These are phyloP conservation scores for Parascedosporium putredinis DNA, from an alignment of 2,329 filamentous ascomycete species.

Conservation along the genomic window DNA sequence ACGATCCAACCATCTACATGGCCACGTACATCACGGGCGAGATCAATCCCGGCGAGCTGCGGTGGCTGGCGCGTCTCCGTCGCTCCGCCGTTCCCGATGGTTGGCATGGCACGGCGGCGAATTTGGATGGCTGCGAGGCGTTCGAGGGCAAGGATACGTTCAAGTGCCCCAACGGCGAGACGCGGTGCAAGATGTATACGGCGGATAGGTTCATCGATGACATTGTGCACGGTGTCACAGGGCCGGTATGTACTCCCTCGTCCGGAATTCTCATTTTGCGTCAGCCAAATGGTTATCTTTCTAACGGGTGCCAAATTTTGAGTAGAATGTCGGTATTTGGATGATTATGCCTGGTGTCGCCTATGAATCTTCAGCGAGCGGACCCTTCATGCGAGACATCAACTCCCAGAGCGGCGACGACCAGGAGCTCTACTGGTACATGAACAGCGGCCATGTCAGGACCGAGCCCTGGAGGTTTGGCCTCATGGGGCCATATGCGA, in stretches of 20 bases:
- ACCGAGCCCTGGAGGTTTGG: conserved; percentile 53
- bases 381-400: conserved; percentile 57
- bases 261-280: too few species aligned
- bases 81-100: conserved; percentile 37
- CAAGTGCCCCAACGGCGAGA: conserved; percentile 45
- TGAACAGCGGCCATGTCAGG: conserved; percentile 55
- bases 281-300: too few species aligned
- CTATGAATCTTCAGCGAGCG: conserved; percentile 50
- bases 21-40: conserved; percentile 51
- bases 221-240: conserved; percentile 49
- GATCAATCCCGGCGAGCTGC: conserved; percentile 47
- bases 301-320: not conserved
- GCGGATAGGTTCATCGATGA: conserved; percentile 62
- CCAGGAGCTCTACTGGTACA: conserved; percentile 55
- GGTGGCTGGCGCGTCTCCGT: conserved; percentile 53
- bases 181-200: conserved; percentile 60
- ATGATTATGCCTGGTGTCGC: not conserved
- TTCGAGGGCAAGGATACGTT: conserved; percentile 52
- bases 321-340: not conserved
- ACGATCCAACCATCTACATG: conserved; percentile 49
- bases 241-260: conserved; percentile 16
- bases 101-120: conserved; percentile 47
- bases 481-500: conserved; percentile 54
- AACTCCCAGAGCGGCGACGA: conserved; percentile 46
- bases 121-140: conserved; percentile 34